Evolutionary conservation across 768 basidiomycete genomes (phyloP).

Genomic region (Coprinopsis cinerea): DNA sequence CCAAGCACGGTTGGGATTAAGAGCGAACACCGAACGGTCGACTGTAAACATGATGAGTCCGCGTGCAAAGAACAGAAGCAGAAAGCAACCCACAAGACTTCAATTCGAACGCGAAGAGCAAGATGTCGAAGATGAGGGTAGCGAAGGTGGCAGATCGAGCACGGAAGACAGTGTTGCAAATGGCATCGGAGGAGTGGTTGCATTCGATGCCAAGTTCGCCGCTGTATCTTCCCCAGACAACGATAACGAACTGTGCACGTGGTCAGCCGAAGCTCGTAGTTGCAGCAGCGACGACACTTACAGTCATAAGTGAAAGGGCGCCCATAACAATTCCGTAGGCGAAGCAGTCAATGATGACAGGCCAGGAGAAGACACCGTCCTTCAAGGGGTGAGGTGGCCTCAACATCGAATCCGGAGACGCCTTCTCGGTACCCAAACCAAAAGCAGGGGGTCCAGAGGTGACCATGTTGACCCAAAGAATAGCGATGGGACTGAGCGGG

Average conservation of each 20-base stretch:
- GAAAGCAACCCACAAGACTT: slow-evolving; percentile 29
- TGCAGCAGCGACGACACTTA: slow-evolving; percentile 15
- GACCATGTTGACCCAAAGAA: slow-evolving; percentile 46
- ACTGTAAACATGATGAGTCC: slow-evolving; percentile 17
- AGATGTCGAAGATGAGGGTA: slow-evolving; percentile 31
- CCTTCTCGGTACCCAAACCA: slow-evolving; percentile 47
- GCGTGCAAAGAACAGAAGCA: neutral
- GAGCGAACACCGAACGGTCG: slow-evolving; percentile 31
- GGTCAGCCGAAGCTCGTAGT: neutral
- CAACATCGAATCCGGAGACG: slow-evolving; percentile 46
- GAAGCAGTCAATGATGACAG: slow-evolving; percentile 30
- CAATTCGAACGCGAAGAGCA: slow-evolving; percentile 30
- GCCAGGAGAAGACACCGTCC: slow-evolving; percentile 33
- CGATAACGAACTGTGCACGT: slow-evolving; percentile 27
- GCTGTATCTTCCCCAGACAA: slow-evolving; percentile 29
- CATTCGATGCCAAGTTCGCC: slow-evolving; percentile 27
- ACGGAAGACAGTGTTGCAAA: slow-evolving; percentile 27
- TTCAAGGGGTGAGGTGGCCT: slow-evolving; percentile 35
- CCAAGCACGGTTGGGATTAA: slow-evolving; percentile 28
- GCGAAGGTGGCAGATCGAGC: slow-evolving; percentile 33
- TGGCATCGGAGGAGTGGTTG: slow-evolving; percentile 21
- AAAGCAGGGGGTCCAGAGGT: slow-evolving; percentile 51
- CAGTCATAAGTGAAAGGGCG: slow-evolving; percentile 25
- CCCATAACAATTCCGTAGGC: slow-evolving; percentile 34
- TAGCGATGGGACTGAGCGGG: slow-evolving; percentile 48